phyloP scores from a whole-genome alignment of 306 rosid genomes.

The Rosa rugosa region DNA sequence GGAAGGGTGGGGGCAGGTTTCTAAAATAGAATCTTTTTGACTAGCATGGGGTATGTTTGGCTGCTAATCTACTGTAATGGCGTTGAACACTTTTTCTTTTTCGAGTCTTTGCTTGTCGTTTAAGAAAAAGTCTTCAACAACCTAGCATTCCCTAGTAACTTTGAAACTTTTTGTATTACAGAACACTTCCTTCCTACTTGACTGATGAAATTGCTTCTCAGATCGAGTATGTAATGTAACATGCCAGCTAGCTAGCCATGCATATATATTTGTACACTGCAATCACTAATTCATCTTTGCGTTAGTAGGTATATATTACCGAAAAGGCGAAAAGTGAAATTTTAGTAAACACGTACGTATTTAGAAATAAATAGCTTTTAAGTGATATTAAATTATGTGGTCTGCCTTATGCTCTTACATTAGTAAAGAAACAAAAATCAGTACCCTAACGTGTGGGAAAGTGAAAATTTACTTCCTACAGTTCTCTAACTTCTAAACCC shows the following conservation, averaged over 20 bases:
- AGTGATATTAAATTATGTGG: too few relatives aligned
- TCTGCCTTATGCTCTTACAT: too few relatives aligned
- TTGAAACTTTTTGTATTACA: neutral
- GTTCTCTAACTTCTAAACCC: too few relatives aligned
- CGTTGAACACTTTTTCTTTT: neutral
- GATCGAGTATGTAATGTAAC: neutral
- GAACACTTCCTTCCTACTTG: neutral
- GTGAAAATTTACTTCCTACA: too few relatives aligned
- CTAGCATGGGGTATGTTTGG: neutral
- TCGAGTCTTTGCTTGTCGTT: neutral
- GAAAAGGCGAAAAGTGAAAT: neutral
- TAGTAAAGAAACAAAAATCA: too few relatives aligned
- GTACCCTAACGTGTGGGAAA: too few relatives aligned
- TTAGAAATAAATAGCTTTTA: too few relatives aligned
- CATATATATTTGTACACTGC: neutral
- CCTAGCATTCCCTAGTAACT: neutral
- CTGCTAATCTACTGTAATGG: neutral
- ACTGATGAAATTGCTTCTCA: neutral
- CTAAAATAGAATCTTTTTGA: neutral
- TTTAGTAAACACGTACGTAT: neutral
- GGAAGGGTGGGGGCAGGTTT: neutral
- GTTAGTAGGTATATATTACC: too few relatives aligned
- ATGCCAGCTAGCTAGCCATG: neutral
- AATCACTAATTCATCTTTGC: too few relatives aligned
- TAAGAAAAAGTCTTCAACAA: neutral